Evolutionary conservation across 176 grass and related monocot genomes (phyloP), one percentile per base, ranked within the genome.

Genomic region (Rhynchospora tenuis): DNA sequence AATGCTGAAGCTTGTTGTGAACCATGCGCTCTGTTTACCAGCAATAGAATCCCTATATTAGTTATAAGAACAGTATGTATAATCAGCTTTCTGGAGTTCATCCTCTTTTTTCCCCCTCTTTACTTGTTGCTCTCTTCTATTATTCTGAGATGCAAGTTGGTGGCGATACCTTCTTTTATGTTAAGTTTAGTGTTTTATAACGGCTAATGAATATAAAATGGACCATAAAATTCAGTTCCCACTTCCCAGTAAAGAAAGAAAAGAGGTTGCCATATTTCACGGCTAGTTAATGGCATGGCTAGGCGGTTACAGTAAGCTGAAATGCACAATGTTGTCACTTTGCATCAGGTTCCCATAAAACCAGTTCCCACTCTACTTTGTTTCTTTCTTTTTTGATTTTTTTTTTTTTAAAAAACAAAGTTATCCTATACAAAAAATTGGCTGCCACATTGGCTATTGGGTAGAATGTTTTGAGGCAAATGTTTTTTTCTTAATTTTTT

Each of bases 1-100:
- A 87, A 84, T 59, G 89, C 89, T 3, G 89, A 83, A 8, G 80
- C 73, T 80, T 81, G 74, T 15, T 45, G 74, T 13, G 85, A 26
- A 70, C 26, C 46, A 51, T 24, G 33, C 20, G 70, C 72, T 27
- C n/a, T 45, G 15, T 44, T 71, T 83, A 77, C 42, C 57, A 70
- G 26, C 8, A 86, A 55, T 2, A 22, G 29, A 44, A 60, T 26
- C 9, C 22, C 50, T 84, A 75, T 42, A 58, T 55, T 84, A 43
- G 48, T 73, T 71, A 73, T n/a, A 38, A 72, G 8, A 73, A 73
- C 26, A 73, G 26, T 74, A 75, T n/a, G 14, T 64, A 74, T 38
- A 31, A 50, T 72, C 14, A 56, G 22, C 16, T 60, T 84, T 42
- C 16, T 59, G n/a, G 48, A 73, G 69, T 73, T 74, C 64, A 84